A percentile compares a stretch with the other conserved stretches of the same genome.
These are phyloP conservation scores for Thinopyrum elongatum DNA, from an alignment of 176 grass and related monocot genomes.

Conservation along the genomic window DNA sequence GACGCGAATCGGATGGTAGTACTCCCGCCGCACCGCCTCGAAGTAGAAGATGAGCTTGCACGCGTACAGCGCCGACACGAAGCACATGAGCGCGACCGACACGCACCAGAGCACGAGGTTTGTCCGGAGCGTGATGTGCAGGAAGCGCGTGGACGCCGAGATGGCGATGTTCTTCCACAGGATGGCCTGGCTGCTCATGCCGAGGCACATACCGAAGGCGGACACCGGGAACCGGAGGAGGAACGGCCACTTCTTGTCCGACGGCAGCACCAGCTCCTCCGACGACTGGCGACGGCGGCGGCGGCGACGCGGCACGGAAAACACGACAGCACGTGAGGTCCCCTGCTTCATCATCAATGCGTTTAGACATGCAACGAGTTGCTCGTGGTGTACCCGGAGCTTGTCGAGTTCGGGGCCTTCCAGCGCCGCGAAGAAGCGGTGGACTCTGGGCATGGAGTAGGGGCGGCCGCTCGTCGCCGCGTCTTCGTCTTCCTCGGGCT, in stretches of 20 bases:
- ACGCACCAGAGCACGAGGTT: slow-evolving; percentile 89
- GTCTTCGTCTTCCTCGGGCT: slow-evolving; percentile 4
- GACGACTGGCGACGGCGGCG: slow-evolving; percentile 40
- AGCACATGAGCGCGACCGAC: slow-evolving; percentile 47
- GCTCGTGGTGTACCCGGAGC: slow-evolving; percentile 51
- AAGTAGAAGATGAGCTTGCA: slow-evolving; percentile 81
- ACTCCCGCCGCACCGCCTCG: slow-evolving; percentile 83
- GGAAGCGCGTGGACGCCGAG: slow-evolving; percentile 69
- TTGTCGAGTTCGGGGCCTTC: slow-evolving; percentile 92
- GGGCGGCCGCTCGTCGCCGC: neutral
- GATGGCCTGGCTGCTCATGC: slow-evolving; percentile 89
- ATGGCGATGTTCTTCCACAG: slow-evolving; percentile 82
- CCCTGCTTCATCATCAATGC: neutral
- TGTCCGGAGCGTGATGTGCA: slow-evolving; percentile 59
- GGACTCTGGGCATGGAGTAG: slow-evolving; percentile 42
- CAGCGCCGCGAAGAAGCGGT: slow-evolving; percentile 90
- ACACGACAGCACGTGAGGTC: neutral
- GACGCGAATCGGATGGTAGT: slow-evolving; percentile 85
- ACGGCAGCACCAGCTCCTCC: slow-evolving; percentile 71
- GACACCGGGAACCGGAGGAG: slow-evolving; percentile 92
- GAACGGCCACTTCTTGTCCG: slow-evolving; percentile 93
- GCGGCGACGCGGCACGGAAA: neutral
- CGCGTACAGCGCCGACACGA: slow-evolving; percentile 48
- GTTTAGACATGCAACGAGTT: neutral
- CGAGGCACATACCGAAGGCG: slow-evolving; percentile 85